Evolutionary conservation across 2,329 filamentous ascomycete species (phyloP).

Genomic region (Sarocladium strictum): DNA sequence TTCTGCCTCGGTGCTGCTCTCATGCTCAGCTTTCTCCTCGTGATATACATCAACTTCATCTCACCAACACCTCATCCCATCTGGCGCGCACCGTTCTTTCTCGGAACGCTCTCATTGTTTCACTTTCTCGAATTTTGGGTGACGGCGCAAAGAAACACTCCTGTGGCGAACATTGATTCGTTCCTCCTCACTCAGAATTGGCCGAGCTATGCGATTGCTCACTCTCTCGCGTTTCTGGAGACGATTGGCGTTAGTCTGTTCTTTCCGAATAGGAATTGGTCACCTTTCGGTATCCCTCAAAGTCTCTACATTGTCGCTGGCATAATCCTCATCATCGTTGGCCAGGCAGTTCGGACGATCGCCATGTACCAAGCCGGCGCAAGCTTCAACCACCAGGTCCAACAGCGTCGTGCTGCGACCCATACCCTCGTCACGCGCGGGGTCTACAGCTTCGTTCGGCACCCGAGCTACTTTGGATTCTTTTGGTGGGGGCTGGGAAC

Average conservation of each 20-base stretch:
- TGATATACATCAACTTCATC: slow-evolving; percentile 26
- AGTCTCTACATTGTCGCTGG: slow-evolving; percentile 21
- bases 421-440: slow-evolving; percentile 81
- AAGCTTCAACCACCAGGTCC: slow-evolving; percentile 88
- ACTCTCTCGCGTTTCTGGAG: slow-evolving; percentile 68
- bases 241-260: slow-evolving; percentile 55
- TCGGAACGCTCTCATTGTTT: slow-evolving; percentile 66
- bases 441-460: slow-evolving; percentile 69
- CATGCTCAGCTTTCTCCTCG: slow-evolving; percentile 27
- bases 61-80: slow-evolving; percentile 32
- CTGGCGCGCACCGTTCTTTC: slow-evolving; percentile 63
- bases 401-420: slow-evolving; percentile 58
- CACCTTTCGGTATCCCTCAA: slow-evolving; percentile 28
- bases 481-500: slow-evolving; percentile 98
- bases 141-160: slow-evolving; percentile 78
- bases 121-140: slow-evolving; percentile 97
- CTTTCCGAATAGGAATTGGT: slow-evolving; percentile 44
- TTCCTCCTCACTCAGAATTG: slow-evolving; percentile 87
- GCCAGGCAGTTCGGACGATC: slow-evolving; percentile 69
- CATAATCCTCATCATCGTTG: slow-evolving; percentile 56
- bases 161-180: slow-evolving; percentile 62
- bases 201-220: slow-evolving; percentile 75
- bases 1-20: slow-evolving; percentile 46
- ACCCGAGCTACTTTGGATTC: slow-evolving; percentile 96
- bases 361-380: slow-evolving; percentile 87